phyloP scores from a whole-genome alignment of 768 basidiomycete genomes.

The Leccinum subgranulosum region DNA sequence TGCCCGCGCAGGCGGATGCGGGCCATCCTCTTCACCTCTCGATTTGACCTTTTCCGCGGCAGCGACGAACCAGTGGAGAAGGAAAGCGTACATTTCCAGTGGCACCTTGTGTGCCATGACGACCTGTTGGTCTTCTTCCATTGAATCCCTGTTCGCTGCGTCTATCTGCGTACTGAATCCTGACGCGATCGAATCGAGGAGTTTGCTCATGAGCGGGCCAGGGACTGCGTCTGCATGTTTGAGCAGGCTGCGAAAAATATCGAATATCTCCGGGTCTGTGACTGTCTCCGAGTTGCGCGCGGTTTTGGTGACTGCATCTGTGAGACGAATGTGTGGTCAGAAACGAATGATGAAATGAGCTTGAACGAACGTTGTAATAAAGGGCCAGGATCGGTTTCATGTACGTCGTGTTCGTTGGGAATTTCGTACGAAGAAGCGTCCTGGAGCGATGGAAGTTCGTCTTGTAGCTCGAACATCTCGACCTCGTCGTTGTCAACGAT shows the following conservation, averaged over 20 bases:
- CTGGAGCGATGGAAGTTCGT: conserved; percentile 65
- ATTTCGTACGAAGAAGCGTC: conserved; percentile 64
- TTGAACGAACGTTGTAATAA: conserved; percentile 55
- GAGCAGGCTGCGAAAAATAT: conserved; percentile 77
- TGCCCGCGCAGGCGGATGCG: conserved; percentile 44
- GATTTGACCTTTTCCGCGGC: conserved; percentile 76
- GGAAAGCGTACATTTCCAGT: conserved; percentile 89
- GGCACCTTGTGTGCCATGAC: conserved; percentile 63
- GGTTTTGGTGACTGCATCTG: conserved; percentile 79
- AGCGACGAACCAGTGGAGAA: conserved; percentile 87
- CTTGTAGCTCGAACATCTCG: conserved; percentile 69
- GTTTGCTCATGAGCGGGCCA: conserved; percentile 70
- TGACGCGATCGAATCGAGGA: conserved; percentile 83
- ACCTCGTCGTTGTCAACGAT: conserved; percentile 3
- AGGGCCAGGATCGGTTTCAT: conserved; percentile 48
- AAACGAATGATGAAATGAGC: not conserved
- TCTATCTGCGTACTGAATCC: conserved; percentile 74
- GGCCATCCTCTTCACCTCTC: conserved; percentile 44
- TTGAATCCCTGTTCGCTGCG: conserved; percentile 62
- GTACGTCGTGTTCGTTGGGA: conserved; percentile 62
- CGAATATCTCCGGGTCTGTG: conserved; percentile 64
- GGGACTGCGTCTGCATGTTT: conserved; percentile 68
- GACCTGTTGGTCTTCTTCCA: conserved; percentile 62
- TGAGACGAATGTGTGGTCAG: conserved; percentile 10
- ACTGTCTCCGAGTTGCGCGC: conserved; percentile 76